A percentile compares a stretch with the other conserved stretches of the same genome.
These are phyloP conservation scores for Schizopora paradoxa DNA, from an alignment of 1,284 basidiomycete genomes.

Conservation along the genomic window DNA sequence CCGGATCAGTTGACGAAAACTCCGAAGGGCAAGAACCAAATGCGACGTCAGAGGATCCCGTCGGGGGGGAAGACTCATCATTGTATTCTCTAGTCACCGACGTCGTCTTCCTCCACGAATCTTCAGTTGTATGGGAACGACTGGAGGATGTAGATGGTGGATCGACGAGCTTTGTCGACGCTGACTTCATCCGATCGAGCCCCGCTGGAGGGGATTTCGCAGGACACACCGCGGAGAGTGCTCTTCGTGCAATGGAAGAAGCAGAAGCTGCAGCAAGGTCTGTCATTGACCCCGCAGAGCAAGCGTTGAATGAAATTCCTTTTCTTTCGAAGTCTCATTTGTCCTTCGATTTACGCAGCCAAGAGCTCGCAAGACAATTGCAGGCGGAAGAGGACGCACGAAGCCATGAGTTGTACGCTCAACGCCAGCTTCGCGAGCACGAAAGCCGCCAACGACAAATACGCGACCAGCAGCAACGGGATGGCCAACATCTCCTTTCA, in stretches of 20 bases:
- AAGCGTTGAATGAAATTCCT: constrained; percentile 24
- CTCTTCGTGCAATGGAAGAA: constrained; percentile 33
- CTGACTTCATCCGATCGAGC: constrained; percentile 52
- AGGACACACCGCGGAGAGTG: constrained; percentile 62
- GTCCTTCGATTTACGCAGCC: constrained; percentile 32
- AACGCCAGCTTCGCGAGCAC: constrained; percentile 32
- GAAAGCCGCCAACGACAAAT: constrained; percentile 18
- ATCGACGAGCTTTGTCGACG: constrained; percentile 71
- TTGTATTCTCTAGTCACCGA: constrained; percentile 83
- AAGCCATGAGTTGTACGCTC: constrained; percentile 37
- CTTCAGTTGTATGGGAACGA: constrained; percentile 82
- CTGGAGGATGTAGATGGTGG: constrained; percentile 83
- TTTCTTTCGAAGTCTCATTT: constrained; percentile 8
- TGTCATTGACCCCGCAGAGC: constrained; percentile 50
- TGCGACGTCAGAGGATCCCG: constrained; percentile 17
- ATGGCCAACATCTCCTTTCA: background rate
- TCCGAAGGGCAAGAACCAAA: constrained; percentile 15
- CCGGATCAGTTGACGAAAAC: constrained; percentile 10
- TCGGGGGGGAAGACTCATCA: constrained; percentile 42
- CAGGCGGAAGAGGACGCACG: constrained; percentile 69
- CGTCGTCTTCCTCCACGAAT: constrained; percentile 70
- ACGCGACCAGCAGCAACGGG: constrained; percentile 1
- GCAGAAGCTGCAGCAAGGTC: constrained; percentile 27
- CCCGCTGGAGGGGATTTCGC: constrained; percentile 79
- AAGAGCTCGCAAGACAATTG: constrained; percentile 59